Conservation (phyloP, 1,139 yeast species). For the Debaryomycetaceae sp. region DNA sequence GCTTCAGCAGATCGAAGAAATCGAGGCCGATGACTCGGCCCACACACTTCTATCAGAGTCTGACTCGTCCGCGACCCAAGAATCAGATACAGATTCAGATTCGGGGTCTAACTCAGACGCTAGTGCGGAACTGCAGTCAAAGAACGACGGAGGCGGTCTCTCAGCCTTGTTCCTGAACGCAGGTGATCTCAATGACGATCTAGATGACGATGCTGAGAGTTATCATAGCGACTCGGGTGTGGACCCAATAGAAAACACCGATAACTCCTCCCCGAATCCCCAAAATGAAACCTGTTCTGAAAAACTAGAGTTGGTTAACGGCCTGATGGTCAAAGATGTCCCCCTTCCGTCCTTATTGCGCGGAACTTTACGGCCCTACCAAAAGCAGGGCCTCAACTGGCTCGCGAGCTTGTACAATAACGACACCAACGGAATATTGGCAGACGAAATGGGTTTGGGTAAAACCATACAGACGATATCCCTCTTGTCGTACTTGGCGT, state of each 20-base stretch:
- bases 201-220: constrained; percentile 15
- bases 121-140: constrained; percentile 1
- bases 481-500: constrained; percentile 75
- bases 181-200: neutral
- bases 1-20: neutral
- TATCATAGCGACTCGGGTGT: constrained; percentile 1
- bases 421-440: constrained; percentile 90
- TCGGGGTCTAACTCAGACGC: constrained; percentile 16
- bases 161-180: neutral
- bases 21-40: neutral
- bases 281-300: too few relatives aligned
- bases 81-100: constrained; percentile 4
- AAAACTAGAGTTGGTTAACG: constrained; percentile 22
- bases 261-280: neutral
- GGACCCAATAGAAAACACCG: neutral
- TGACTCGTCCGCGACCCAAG: neutral
- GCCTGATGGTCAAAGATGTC: constrained; percentile 53
- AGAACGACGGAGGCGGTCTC: constrained; percentile 1
- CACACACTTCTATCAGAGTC: neutral
- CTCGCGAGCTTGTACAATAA: constrained; percentile 86
- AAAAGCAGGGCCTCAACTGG: constrained; percentile 96
- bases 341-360: constrained; percentile 57
- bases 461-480: constrained; percentile 95
- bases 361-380: constrained; percentile 83
- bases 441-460: constrained; percentile 99